These are phyloP conservation scores for Circinella minor DNA, from an alignment of 371 early-diverging fungal genomes.

Conservation along the genomic window DNA sequence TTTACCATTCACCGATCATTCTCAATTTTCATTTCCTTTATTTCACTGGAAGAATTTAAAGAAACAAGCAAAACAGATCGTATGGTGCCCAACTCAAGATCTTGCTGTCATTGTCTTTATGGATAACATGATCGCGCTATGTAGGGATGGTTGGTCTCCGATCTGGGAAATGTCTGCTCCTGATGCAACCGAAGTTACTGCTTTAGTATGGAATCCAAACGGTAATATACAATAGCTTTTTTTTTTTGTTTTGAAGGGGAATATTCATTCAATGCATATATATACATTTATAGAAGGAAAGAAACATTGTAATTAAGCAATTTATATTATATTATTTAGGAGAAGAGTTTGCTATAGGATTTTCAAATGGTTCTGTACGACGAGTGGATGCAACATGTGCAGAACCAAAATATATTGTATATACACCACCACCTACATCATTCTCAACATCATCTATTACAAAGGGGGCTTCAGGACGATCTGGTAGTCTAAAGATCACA, in stretches of 20 bases:
- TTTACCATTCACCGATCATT: background rate
- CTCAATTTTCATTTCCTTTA: constrained; percentile 9
- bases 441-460: background rate
- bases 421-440: constrained; percentile 2
- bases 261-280: background rate
- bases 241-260: too few species aligned
- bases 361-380: constrained; percentile 7
- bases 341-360: constrained; percentile 13
- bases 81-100: constrained; percentile 18
- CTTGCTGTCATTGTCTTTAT: constrained; percentile 13
- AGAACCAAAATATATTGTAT: constrained; percentile 2
- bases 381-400: constrained; percentile 6
- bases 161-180: constrained; percentile 10
- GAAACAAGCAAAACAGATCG: constrained; percentile 10
- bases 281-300: too few species aligned
- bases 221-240: background rate
- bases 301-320: background rate
- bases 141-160: constrained; percentile 10
- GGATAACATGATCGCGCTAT: constrained; percentile 10
- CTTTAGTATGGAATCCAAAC: constrained; percentile 13
- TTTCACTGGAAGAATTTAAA: constrained; percentile 8
- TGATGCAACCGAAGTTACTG: background rate
- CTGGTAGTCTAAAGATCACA: constrained; percentile 3
- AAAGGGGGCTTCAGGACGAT: background rate
- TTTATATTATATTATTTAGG: background rate